Conservation (phyloP, 345 rosid species). For the Chamaenerion angustifolium region DNA sequence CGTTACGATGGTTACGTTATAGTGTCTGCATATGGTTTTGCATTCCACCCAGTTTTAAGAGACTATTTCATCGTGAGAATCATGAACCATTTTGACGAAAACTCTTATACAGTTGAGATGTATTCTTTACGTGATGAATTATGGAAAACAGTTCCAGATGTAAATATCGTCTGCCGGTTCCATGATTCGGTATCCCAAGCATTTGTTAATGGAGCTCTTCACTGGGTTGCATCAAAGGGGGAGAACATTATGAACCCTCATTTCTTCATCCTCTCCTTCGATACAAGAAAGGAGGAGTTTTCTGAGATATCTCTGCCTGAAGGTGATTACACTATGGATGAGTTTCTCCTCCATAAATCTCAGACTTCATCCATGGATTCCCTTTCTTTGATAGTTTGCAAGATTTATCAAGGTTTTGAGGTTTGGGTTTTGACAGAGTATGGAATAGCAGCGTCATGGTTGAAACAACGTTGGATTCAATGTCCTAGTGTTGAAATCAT, state of each 20-base stretch:
- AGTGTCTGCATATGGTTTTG: background rate
- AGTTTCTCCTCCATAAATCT: slow-evolving; percentile 2
- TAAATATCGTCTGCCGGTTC: background rate
- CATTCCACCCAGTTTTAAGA: background rate
- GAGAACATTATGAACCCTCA: background rate
- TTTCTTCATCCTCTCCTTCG: background rate
- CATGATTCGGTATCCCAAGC: background rate
- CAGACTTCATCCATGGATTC: background rate
- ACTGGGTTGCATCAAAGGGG: slow-evolving; percentile 1
- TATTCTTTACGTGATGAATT: background rate
- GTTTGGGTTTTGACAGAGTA: background rate
- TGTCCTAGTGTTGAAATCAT: background rate
- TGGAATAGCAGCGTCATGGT: background rate
- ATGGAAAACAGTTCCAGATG: background rate
- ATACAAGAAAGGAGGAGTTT: background rate
- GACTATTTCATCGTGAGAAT: background rate
- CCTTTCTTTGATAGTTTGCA: background rate
- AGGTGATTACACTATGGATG: background rate
- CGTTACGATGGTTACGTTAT: background rate
- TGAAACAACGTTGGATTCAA: background rate
- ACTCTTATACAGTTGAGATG: background rate
- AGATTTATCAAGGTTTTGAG: background rate
- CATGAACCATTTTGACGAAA: background rate
- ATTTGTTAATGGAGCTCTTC: background rate
- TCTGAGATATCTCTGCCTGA: slow-evolving; percentile 1